Evolutionary conservation across 2,329 filamentous ascomycete genomes (phyloP), one percentile per base, ranked within the genome.

Genomic region (Pseudogymnoascus sp.): DNA sequence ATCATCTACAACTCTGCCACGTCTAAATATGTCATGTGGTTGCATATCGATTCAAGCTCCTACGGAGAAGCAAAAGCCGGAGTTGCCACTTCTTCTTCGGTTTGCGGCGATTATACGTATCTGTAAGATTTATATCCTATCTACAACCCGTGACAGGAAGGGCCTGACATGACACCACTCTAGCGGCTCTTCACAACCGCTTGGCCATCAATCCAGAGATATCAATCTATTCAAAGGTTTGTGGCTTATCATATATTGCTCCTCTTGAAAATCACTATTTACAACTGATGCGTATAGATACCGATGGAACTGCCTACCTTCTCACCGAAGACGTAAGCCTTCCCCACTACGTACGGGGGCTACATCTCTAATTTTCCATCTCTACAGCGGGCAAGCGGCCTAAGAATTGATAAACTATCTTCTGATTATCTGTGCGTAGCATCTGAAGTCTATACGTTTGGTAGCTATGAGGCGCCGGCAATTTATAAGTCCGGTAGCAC

Each of bases 1-100:
- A 81, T 89, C 3, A 81, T 89, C 4, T 88, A 84, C 75, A 89
- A 89, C 66, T 82, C 84, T 12, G 75, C 76, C n/a, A 89, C 86
- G 0, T 68, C 72, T 5, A 84, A 85, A 66, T 90, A 86, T 72
- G 86, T 89, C n/a, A 75, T 89, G 72, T 89, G 84, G 77, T 79
- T 89, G 77, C 87, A 89, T 70, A 87, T 89, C 59, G 87, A 90
- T 69, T 80, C 76, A 62, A 77, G 76, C 31, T 79, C 79, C 69
- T 89, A 89, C 67, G 79, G 78, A 1, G 86, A 88, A 37, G 87
- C 87, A 0, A 84, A 82, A 62, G 84, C 86, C 1, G 87, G 86
- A 0, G 84, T 89, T 5, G 87, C 87, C 0, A 85, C 81, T 0
- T 80, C 82, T 0, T 76, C 79, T 65, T 78, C 75, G 0, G 82